phyloP scores from a whole-genome alignment of 371 early-diverging fungal species.

The Vairimorpha necatrix region DNA sequence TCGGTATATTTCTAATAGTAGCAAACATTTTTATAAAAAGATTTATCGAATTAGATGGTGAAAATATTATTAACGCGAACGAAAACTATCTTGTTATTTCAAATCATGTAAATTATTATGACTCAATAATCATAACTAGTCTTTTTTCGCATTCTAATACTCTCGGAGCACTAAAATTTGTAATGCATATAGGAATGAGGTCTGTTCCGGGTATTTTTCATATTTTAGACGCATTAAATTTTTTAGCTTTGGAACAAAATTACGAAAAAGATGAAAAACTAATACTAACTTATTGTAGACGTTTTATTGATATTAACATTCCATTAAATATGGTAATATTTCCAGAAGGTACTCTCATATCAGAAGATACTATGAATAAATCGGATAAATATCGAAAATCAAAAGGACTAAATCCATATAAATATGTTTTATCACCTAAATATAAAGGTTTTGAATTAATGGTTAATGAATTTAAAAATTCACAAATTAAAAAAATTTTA shows the following conservation, averaged over 20 bases:
- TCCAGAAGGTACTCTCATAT: constrained; percentile 62
- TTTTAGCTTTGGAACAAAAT: constrained; percentile 55
- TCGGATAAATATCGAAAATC: constrained; percentile 68
- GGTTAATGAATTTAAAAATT: constrained; percentile 19
- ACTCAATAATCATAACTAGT: constrained; percentile 54
- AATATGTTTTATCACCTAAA: constrained; percentile 71
- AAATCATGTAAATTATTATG: constrained; percentile 62
- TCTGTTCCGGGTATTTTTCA: constrained; percentile 59
- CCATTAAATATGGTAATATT: constrained; percentile 56
- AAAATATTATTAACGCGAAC: background rate
- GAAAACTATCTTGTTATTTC: constrained; percentile 50
- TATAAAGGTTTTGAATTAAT: constrained; percentile 70
- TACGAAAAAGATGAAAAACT: constrained; percentile 51
- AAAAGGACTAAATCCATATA: constrained; percentile 67
- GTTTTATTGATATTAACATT: constrained; percentile 5
- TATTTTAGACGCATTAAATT: constrained; percentile 32
- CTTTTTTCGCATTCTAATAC: constrained; percentile 22
- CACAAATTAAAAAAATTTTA: constrained; percentile 47
- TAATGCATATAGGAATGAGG: constrained; percentile 45
- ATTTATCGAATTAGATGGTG: background rate
- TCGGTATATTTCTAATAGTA: background rate
- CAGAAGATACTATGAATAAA: constrained; percentile 48
- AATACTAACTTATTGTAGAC: constrained; percentile 43
- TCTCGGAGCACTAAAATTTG: constrained; percentile 42
- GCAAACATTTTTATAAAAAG: background rate